phyloP scores from a whole-genome alignment of 1,284 basidiomycete genomes.

The Boletellus dicymbophilus region DNA sequence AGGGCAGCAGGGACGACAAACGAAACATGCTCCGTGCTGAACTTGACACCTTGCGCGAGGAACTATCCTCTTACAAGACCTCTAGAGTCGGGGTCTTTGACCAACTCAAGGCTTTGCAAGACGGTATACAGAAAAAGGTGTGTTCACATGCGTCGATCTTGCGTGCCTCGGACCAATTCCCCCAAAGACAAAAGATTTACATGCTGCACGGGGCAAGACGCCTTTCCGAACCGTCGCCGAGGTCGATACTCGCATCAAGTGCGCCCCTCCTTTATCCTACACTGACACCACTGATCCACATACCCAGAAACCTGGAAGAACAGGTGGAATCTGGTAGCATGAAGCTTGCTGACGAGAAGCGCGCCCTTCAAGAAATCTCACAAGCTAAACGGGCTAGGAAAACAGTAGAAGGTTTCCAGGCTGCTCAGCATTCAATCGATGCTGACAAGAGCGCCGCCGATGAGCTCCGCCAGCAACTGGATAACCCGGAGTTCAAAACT shows the following conservation, averaged over 20 bases:
- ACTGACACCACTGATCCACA: constrained; percentile 6
- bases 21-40: constrained; percentile 79
- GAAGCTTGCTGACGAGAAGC: constrained; percentile 97
- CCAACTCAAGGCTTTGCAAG: constrained; percentile 83
- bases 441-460: constrained; percentile 76
- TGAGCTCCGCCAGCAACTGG: constrained; percentile 82
- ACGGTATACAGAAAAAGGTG: constrained; percentile 84
- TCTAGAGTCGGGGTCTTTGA: constrained; percentile 79
- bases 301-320: constrained; percentile 74
- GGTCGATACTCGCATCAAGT: constrained; percentile 87
- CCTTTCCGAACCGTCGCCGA: constrained; percentile 89
- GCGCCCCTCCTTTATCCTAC: constrained; percentile 29
- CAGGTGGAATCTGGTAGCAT: constrained; percentile 92
- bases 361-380: constrained; percentile 88
- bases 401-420: constrained; percentile 78
- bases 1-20: constrained; percentile 71
- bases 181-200: constrained; percentile 83
- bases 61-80: constrained; percentile 83
- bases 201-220: constrained; percentile 80
- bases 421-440: constrained; percentile 81
- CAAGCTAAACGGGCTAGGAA: constrained; percentile 70
- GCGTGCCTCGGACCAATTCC: constrained; percentile 1
- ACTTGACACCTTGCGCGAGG: constrained; percentile 77
- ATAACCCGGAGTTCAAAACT: constrained; percentile 90
- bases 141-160: constrained; percentile 12